Evolutionary conservation across 2,329 filamentous ascomycete genomes (phyloP).

Genomic region (Penicillium glabrum): DNA sequence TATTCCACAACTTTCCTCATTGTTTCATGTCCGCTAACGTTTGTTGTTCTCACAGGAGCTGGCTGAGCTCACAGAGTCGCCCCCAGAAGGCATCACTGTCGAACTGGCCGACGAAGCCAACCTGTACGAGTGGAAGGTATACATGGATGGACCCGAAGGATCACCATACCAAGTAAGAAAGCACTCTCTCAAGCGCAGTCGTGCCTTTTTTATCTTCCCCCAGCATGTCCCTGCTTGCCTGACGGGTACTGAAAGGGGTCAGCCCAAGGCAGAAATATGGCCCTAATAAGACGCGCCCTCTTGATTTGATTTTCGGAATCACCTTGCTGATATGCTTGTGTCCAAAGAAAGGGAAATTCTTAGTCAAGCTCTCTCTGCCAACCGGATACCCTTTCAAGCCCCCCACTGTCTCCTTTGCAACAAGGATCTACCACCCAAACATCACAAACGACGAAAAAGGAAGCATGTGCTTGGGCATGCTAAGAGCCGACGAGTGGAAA

Average conservation of each 20-base stretch:
- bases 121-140: conserved; percentile 67
- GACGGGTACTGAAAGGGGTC: neutral
- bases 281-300: neutral
- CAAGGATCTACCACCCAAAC: conserved; percentile 95
- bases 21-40: neutral
- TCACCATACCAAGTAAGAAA: conserved; percentile 62
- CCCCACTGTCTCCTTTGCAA: conserved; percentile 74
- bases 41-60: conserved; percentile 53
- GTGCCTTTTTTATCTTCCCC: neutral
- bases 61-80: conserved; percentile 55
- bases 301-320: neutral
- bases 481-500: conserved; percentile 90
- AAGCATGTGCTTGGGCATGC: conserved; percentile 79
- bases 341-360: conserved; percentile 68
- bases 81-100: conserved; percentile 59
- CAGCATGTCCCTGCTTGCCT: neutral
- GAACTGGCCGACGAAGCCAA: conserved; percentile 62
- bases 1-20: neutral
- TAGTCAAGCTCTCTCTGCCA: conserved; percentile 70
- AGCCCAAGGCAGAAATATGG: neutral
- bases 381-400: conserved; percentile 88
- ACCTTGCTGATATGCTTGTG: neutral
- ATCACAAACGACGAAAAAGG: conserved; percentile 83
- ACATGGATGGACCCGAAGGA: conserved; percentile 64
- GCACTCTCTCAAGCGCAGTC: neutral